Base-by-base conservation (phyloP, 257 asterid genomes). In the Mitragyna speciosa region DNA sequence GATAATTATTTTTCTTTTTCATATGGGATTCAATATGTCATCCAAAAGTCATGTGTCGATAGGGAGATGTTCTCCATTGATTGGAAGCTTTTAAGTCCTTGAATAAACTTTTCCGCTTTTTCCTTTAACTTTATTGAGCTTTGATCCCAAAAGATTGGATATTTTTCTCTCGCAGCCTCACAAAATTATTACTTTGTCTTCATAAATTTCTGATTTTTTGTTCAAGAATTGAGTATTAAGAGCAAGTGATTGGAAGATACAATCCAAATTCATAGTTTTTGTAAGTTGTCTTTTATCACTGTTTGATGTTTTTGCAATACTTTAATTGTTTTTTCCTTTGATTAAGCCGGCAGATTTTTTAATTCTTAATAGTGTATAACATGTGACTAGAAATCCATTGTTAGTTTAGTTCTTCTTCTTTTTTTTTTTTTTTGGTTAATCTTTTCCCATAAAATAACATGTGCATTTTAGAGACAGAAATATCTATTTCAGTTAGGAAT, bases 401-500 rank as follows among this genome's bases (percentile, higher is more conserved):
- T 76, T 76, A 39, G 47, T 49, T 49, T 77, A 8, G 39, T 64
- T 10, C n/a, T n/a, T n/a, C n/a, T n/a, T n/a, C n/a, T n/a, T n/a
- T n/a, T n/a, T n/a, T n/a, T n/a, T n/a, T n/a, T n/a, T n/a, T n/a
- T 64, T 12, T 3, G 17, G 73, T 22, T 8, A 12, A 45, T 5
- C 11, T 58, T 47, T 43, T 49, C 45, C 12, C 36, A 47, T 56
- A 9, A 39, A 54, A 49, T 28, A 56, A 41, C 81, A 39, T 15
- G 66, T n/a, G n/a, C 47, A 56, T 14, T 39, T 20, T 54, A 36
- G 33, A 54, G 81, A 69, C 81, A 22, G 39, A n/a, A 70, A n/a
- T n/a, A n/a, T n/a, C n/a, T n/a, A n/a, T n/a, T n/a, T n/a, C n/a
- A 70, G 76, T 64, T 72, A 47, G 64, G 64, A 28, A 72, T 39